Percentiles rank a stretch among this genome's conserved stretches.
Evolutionary conservation across 2,329 filamentous ascomycete species (phyloP).

Genomic region (Diaporthe sp.): DNA sequence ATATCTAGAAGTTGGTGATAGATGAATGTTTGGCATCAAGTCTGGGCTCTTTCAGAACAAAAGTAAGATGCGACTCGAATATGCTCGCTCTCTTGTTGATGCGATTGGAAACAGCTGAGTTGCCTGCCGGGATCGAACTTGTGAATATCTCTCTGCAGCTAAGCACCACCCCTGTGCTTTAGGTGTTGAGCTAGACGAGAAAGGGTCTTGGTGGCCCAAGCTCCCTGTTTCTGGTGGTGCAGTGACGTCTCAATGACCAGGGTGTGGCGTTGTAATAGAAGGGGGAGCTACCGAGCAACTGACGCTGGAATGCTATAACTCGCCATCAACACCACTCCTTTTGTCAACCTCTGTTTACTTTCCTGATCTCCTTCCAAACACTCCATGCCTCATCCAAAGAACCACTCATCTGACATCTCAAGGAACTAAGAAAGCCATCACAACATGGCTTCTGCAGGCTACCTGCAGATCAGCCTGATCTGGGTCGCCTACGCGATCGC

Average conservation of each 20-base stretch:
- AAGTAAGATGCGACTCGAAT: slow-evolving; percentile 22
- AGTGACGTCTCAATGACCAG: slow-evolving; percentile 35
- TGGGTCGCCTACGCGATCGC: slow-evolving; percentile 94
- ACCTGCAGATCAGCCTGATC: slow-evolving; percentile 91
- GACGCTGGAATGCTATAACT: slow-evolving; percentile 24
- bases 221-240: slow-evolving; percentile 37
- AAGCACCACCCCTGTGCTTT: neutral
- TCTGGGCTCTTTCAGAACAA: neutral
- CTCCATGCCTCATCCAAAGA: neutral
- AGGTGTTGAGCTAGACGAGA: neutral
- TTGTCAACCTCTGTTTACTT: neutral
- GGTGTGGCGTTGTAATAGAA: neutral
- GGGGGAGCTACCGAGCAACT: slow-evolving; percentile 21
- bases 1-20: slow-evolving; percentile 14
- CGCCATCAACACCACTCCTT: neutral
- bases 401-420: neutral
- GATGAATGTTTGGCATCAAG: slow-evolving; percentile 1
- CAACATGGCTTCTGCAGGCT: slow-evolving; percentile 56
- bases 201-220: slow-evolving; percentile 39
- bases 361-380: neutral
- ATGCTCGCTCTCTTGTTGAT: neutral
- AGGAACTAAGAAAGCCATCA: slow-evolving; percentile 8
- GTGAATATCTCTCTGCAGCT: slow-evolving; percentile 20
- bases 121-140: slow-evolving; percentile 13
- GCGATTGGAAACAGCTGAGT: slow-evolving; percentile 25